phyloP scores from a whole-genome alignment of 345 rosid species.

The Cardamine chenopodiifolia region DNA sequence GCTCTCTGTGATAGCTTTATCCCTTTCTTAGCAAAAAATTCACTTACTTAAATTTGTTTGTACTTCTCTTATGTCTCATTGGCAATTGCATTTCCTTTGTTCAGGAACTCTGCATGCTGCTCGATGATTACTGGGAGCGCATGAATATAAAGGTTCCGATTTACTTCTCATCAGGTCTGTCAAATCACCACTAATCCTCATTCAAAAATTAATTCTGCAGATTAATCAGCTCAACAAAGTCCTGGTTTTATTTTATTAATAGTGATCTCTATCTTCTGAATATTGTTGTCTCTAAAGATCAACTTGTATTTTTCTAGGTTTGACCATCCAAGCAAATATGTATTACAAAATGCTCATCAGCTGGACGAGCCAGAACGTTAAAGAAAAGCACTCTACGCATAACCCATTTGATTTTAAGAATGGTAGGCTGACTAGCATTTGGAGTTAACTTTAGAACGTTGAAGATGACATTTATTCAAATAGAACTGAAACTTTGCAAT shows the following conservation, averaged over 20 bases:
- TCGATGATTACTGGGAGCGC: constrained; percentile 98
- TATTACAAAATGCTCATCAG: constrained; percentile 94
- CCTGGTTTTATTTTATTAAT: too few species aligned
- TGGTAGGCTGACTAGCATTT: too few species aligned
- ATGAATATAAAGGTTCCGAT: constrained; percentile 91
- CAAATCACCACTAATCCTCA: not conserved
- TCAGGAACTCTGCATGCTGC: constrained; percentile 87
- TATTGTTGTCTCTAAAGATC: not conserved
- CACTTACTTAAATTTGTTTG: not conserved
- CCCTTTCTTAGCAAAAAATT: not conserved
- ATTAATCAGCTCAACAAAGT: too few species aligned
- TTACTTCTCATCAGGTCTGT: constrained; percentile 91
- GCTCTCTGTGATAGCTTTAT: not conserved
- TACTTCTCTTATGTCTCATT: constrained; percentile 21
- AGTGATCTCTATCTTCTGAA: constrained; percentile 26
- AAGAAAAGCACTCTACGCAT: constrained; percentile 63
- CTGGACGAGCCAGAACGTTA: constrained; percentile 96
- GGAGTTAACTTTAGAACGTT: too few species aligned
- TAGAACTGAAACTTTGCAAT: too few species aligned
- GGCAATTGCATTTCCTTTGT: constrained; percentile 12
- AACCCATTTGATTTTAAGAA: constrained; percentile 93
- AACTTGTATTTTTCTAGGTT: constrained; percentile 55
- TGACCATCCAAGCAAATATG: constrained; percentile 97
- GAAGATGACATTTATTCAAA: too few species aligned
- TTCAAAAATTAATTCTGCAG: not conserved